Conservation (phyloP, 2,329 filamentous ascomycete species). For the Colletotrichum phormii region DNA sequence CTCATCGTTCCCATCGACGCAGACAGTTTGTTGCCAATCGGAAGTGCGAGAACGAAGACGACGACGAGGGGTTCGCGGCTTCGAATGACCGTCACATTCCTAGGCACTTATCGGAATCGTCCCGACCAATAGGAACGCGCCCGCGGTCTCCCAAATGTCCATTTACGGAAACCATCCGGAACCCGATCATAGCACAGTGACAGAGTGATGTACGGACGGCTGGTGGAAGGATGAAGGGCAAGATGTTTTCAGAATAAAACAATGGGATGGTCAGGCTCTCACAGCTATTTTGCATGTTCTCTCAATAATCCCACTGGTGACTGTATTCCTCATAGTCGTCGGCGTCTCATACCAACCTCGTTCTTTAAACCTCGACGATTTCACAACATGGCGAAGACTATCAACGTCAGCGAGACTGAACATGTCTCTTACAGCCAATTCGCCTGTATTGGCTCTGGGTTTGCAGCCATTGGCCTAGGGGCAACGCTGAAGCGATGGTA, state of each 20-base stretch:
- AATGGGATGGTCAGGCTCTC: neutral
- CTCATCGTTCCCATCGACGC: no score
- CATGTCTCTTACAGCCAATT: slow-evolving; percentile 49
- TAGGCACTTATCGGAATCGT: neutral
- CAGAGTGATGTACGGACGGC: neutral
- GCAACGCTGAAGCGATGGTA: slow-evolving; percentile 68
- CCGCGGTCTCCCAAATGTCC: neutral
- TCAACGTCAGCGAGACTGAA: neutral
- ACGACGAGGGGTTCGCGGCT: neutral
- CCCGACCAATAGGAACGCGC: slow-evolving; percentile 9
- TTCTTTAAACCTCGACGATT: neutral
- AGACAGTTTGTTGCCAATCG: no score
- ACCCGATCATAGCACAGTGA: neutral
- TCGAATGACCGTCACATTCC: neutral
- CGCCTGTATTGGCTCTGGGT: slow-evolving; percentile 67
- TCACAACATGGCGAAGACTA: neutral
- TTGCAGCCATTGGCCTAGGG: slow-evolving; percentile 71
- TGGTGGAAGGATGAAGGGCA: neutral
- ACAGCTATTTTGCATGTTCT: neutral
- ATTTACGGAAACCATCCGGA: slow-evolving; percentile 4
- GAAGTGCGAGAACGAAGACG: neutral
- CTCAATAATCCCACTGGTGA: neutral
- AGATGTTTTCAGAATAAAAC: neutral
- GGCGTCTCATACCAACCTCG: neutral
- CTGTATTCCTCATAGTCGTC: neutral